phyloP scores from a whole-genome alignment of 352 stramenopile species.

The Discostella stelligera region DNA sequence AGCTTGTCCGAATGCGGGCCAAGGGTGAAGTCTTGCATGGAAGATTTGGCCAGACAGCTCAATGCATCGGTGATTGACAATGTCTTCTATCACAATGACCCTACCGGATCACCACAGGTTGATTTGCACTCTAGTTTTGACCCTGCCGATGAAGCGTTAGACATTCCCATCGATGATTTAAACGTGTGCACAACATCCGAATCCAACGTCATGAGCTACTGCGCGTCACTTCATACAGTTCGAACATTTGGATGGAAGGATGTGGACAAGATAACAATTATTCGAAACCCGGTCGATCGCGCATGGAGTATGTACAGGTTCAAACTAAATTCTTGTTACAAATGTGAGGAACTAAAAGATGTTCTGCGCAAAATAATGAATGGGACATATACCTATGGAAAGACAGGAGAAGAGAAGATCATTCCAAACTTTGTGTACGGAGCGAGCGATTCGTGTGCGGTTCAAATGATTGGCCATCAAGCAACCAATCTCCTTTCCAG shows the following conservation, averaged over 20 bases:
- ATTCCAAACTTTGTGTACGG: slow-evolving; percentile 33
- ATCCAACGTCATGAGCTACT: slow-evolving; percentile 53
- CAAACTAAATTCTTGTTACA: slow-evolving; percentile 39
- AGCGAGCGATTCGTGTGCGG: slow-evolving; percentile 43
- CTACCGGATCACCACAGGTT: slow-evolving; percentile 19
- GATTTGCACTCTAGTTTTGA: slow-evolving; percentile 35
- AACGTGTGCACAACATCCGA: slow-evolving; percentile 47
- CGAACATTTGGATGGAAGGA: slow-evolving; percentile 53
- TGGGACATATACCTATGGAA: slow-evolving; percentile 36
- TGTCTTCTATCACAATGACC: slow-evolving; percentile 52
- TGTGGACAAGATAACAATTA: slow-evolving; percentile 55
- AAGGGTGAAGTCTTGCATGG: slow-evolving; percentile 32
- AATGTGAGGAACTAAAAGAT: slow-evolving; percentile 49
- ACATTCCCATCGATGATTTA: slow-evolving; percentile 29
- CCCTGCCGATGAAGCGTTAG: slow-evolving; percentile 32
- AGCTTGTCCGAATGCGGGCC: slow-evolving; percentile 45
- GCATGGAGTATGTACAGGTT: slow-evolving; percentile 62
- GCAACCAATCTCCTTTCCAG: slow-evolving; percentile 48
- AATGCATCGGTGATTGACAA: slow-evolving; percentile 43
- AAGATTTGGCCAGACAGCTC: slow-evolving; percentile 31
- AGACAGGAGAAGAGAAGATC: not conserved
- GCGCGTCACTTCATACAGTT: slow-evolving; percentile 48
- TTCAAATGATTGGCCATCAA: slow-evolving; percentile 55
- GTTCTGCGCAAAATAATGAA: slow-evolving; percentile 39
- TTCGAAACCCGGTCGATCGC: slow-evolving; percentile 49